Percentiles rank a stretch among this genome's conserved stretches.
These are phyloP conservation scores for Deakozyma indianensis DNA, from an alignment of 805 yeast genomes.

Conservation along the genomic window DNA sequence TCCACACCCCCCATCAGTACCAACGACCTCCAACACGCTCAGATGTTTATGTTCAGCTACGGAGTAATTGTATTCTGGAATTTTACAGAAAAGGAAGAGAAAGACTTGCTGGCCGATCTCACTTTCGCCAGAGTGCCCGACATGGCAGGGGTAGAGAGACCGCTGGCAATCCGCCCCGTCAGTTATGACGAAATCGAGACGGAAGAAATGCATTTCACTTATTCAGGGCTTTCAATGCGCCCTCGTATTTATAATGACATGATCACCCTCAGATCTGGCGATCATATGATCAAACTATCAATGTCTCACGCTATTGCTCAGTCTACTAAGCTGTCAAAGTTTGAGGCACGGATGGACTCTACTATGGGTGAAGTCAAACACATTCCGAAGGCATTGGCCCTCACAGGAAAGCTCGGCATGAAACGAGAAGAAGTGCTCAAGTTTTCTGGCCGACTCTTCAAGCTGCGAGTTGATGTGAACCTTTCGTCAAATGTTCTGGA, in stretches of 20 bases:
- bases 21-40: conserved; percentile 46
- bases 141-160: conserved; percentile 7
- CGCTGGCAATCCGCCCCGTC: conserved; percentile 49
- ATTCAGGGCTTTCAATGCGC: conserved; percentile 24
- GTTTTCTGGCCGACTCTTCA: conserved; percentile 83
- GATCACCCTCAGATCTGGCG: conserved; percentile 81
- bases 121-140: conserved; percentile 38
- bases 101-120: conserved; percentile 83
- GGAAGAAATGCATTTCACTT: conserved; percentile 72
- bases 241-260: conserved; percentile 69
- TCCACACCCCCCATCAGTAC: conserved; percentile 2
- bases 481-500: conserved; percentile 80
- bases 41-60: conserved; percentile 75
- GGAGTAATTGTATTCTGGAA: conserved; percentile 99
- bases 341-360: conserved; percentile 82
- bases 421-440: conserved; percentile 72
- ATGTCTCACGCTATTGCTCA: conserved; percentile 96
- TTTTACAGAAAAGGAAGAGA: conserved; percentile 82
- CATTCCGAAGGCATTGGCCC: conserved; percentile 76
- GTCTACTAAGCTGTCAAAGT: conserved; percentile 78
- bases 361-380: conserved; percentile 74
- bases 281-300: conserved; percentile 81
- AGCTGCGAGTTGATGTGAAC: conserved; percentile 85
- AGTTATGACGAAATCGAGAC: conserved; percentile 86
- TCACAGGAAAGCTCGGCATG: conserved; percentile 78